Conservation (phyloP, 2,329 filamentous ascomycete species). For the Venturia aucupariae region DNA sequence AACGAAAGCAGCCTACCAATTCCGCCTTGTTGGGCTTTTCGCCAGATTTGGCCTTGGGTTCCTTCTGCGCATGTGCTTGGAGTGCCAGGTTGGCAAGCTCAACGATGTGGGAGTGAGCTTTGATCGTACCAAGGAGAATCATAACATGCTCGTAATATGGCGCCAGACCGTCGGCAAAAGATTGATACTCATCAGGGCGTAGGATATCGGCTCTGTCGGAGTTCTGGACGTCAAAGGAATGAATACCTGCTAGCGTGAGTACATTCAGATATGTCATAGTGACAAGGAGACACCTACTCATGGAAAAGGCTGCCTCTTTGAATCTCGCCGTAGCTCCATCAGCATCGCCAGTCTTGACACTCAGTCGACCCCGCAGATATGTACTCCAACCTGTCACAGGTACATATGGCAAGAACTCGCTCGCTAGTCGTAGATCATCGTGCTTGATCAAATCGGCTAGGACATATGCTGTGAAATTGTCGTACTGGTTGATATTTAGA, state of each 20-base stretch:
- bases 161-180: constrained; percentile 62
- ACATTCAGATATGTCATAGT: neutral
- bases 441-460: constrained; percentile 36
- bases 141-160: constrained; percentile 84
- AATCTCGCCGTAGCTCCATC: constrained; percentile 66
- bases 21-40: neutral
- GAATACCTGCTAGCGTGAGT: constrained; percentile 21
- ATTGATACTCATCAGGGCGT: constrained; percentile 61
- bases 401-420: constrained; percentile 58
- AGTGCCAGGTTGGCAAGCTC: constrained; percentile 74
- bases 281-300: constrained; percentile 52
- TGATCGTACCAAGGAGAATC: constrained; percentile 67
- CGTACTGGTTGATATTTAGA: constrained; percentile 30
- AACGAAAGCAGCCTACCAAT: neutral
- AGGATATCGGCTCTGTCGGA: constrained; percentile 53
- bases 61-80: constrained; percentile 7
- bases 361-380: constrained; percentile 78
- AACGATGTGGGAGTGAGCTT: constrained; percentile 69
- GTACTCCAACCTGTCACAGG: constrained; percentile 49
- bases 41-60: neutral
- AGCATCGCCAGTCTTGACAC: constrained; percentile 64
- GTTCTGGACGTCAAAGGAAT: constrained; percentile 28
- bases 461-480: constrained; percentile 30
- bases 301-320: constrained; percentile 69
- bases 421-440: constrained; percentile 41